Base-by-base conservation (phyloP, 2,329 filamentous ascomycete species). In the Claviceps pusilla region DNA sequence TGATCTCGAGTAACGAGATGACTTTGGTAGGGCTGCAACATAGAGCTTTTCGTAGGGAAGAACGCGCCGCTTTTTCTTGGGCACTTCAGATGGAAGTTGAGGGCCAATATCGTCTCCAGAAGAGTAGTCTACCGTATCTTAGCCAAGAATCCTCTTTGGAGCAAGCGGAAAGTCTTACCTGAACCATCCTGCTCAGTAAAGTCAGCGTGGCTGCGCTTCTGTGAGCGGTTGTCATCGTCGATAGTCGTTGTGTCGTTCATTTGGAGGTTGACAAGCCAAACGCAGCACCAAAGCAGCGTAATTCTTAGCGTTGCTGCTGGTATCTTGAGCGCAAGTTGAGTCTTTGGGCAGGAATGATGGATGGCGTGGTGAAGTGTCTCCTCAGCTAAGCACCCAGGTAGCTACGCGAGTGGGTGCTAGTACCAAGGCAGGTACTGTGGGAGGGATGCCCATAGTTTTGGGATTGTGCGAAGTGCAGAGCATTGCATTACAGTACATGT, bases 41-140 rank as follows among this genome's bases (percentile, higher is more conserved):
- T 96, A 97, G 63, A 97, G 83, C 68, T 93, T 95, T 71, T 97
- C 91, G 73, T 96, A 91, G 1, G 88, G 89, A 2, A 98, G 82
- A 62, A 87, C 87, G 62, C 90, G 81, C 59, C 87, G 84, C 73
- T 95, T 96, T 78, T 94, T 95, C 75, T 91, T 91, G 54, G 83
- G 86, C 2, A 84, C 83, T 51, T 83, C 79, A 2, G 89, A 86
- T 47, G 93, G 91, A 35, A 97, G 79, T 61, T 91, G 86, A 33
- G 93, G 93, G 47, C 93, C 93, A 73, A 96, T 93, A 66, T 95
- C 90, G 71, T 96, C 89, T 63, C 89, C 86, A 4, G 87, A 91
- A 41, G 88, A 94, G 63, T 78, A 82, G 53, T 80, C 81, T 77
- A 55, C 58, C 37, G 43, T 54, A 31, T 43, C 56, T 65, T 43